These are phyloP conservation scores for Nemophila menziesii DNA, from an alignment of 257 asterid species.

Conservation along the genomic window DNA sequence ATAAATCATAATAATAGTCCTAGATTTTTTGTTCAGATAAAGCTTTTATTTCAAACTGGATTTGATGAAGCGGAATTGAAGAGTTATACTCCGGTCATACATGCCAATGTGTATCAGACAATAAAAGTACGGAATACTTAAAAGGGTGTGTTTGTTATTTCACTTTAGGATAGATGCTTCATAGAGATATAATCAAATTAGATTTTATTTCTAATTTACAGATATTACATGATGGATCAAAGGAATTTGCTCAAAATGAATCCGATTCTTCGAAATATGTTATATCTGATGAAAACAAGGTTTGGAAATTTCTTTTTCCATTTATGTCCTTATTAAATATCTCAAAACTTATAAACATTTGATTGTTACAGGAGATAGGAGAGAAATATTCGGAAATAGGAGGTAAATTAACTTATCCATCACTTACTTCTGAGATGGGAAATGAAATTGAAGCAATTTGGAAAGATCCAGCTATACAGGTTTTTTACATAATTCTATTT, in stretches of 20 bases:
- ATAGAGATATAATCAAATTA: constrained; percentile 15
- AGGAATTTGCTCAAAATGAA: constrained; percentile 63
- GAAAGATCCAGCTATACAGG: constrained; percentile 92
- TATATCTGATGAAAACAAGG: constrained; percentile 73
- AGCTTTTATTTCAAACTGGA: constrained; percentile 91
- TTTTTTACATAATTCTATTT: constrained; percentile 12
- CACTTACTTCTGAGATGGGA: constrained; percentile 60
- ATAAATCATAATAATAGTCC: background rate
- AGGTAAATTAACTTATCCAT: constrained; percentile 67
- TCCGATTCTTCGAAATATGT: constrained; percentile 52
- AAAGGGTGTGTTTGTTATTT: constrained; percentile 81
- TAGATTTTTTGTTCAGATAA: constrained; percentile 58
- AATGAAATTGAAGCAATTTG: constrained; percentile 69
- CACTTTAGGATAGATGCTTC: constrained; percentile 20
- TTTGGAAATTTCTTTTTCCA: too few relatives aligned
- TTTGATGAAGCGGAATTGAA: constrained; percentile 89
- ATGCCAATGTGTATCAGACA: constrained; percentile 99
- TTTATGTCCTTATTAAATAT: background rate
- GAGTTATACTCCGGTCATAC: constrained; percentile 85
- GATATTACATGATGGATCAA: constrained; percentile 84
- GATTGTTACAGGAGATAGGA: constrained; percentile 57
- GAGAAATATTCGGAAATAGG: constrained; percentile 85
- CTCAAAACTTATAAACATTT: constrained; percentile 4
- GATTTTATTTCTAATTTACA: constrained; percentile 14
- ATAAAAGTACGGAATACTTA: constrained; percentile 86